Evolutionary conservation across 257 asterid genomes (phyloP).

Genomic region (Solanum rostratum): DNA sequence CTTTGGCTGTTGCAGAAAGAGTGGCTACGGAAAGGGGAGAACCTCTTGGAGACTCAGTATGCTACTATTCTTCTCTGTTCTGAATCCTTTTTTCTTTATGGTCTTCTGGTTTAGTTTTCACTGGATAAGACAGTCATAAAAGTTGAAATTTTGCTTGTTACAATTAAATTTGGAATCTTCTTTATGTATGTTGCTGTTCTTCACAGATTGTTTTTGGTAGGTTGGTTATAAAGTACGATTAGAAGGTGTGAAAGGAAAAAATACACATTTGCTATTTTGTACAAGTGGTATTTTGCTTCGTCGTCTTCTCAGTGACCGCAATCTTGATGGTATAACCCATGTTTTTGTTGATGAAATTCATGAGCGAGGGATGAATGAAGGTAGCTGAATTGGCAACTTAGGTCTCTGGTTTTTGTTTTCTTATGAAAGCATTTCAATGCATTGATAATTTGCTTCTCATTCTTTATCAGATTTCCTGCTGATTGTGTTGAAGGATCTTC

Average conservation of each 20-base stretch:
- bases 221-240: conserved; percentile 96
- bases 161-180: conserved; percentile 6
- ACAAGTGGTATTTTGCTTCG: conserved; percentile 98
- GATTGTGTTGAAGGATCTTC: conserved; percentile 95
- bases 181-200: conserved; percentile 21
- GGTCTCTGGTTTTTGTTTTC: not conserved
- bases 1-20: conserved; percentile 92
- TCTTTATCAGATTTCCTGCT: conserved; percentile 72
- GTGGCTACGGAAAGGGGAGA: conserved; percentile 97
- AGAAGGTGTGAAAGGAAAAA: conserved; percentile 94
- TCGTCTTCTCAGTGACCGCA: conserved; percentile 85
- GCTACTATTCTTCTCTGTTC: conserved; percentile 29
- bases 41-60: conserved; percentile 92
- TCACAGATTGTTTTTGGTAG: conserved; percentile 38
- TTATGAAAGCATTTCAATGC: conserved; percentile 8
- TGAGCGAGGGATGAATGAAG: conserved; percentile 99
- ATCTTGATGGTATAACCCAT: conserved; percentile 79
- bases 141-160: not conserved
- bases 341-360: conserved; percentile 97
- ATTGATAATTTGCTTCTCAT: conserved; percentile 19
- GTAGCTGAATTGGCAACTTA: conserved; percentile 23
- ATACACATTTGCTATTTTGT: conserved; percentile 88
- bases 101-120: not conserved
- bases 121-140: not conserved
- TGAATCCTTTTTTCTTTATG: not conserved